Conservation (phyloP, 2,329 filamentous ascomycete genomes). For the Epichloe uncinata region DNA sequence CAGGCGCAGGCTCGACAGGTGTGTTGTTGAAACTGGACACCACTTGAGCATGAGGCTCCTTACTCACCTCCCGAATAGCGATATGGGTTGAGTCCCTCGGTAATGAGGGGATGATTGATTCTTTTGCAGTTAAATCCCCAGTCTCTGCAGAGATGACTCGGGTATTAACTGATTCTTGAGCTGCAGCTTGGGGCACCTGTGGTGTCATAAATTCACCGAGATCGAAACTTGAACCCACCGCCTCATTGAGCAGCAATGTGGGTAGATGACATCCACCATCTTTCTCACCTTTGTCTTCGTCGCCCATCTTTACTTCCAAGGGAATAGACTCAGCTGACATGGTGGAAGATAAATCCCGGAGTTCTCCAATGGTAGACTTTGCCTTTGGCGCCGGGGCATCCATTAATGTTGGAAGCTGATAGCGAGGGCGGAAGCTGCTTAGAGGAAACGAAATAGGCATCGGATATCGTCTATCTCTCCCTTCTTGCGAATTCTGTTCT, state of each 20-base stretch:
- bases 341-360: constrained; percentile 4
- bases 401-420: constrained; percentile 8
- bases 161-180: background rate
- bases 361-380: constrained; percentile 6
- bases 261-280: constrained; percentile 5
- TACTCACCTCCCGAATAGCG: background rate
- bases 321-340: background rate
- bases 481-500: background rate
- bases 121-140: background rate
- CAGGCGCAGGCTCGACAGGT: background rate
- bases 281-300: background rate
- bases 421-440: constrained; percentile 9
- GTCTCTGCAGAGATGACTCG: background rate
- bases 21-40: background rate
- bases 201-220: constrained; percentile 1
- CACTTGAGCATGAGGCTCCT: background rate
- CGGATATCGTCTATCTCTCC: background rate
- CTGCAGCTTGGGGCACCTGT: background rate
- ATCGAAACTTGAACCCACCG: constrained; percentile 4
- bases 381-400: constrained; percentile 3
- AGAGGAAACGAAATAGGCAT: background rate
- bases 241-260: constrained; percentile 6
- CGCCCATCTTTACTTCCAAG: background rate
- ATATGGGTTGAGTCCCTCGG: background rate
- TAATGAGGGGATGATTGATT: background rate